Evolutionary conservation across 2,329 filamentous ascomycete species (phyloP).

Genomic region (Clarireedia monteithiana): DNA sequence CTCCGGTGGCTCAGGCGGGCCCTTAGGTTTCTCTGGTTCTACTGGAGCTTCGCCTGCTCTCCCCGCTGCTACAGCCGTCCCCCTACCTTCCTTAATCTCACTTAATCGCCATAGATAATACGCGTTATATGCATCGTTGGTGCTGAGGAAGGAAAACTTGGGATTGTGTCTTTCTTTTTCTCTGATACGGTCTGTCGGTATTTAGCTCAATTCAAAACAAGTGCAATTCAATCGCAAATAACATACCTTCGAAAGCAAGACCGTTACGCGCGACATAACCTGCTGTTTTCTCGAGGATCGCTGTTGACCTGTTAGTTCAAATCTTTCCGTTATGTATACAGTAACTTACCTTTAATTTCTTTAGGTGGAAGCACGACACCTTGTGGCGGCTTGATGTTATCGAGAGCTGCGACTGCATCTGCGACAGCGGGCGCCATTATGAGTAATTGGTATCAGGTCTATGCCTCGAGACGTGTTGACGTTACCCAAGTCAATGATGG

Average conservation of each 20-base stretch:
- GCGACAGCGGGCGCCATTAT: slow-evolving; percentile 29
- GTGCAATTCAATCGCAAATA: neutral
- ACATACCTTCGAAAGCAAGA: slow-evolving; percentile 48
- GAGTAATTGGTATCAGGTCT: too few relatives aligned
- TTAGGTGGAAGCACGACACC: slow-evolving; percentile 79
- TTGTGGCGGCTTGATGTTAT: slow-evolving; percentile 69
- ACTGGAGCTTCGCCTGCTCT: slow-evolving; percentile 55
- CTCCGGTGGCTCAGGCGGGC: slow-evolving; percentile 75
- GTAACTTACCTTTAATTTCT: slow-evolving; percentile 59
- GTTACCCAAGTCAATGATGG: too few relatives aligned
- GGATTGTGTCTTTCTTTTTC: slow-evolving; percentile 76
- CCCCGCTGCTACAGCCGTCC: slow-evolving; percentile 70
- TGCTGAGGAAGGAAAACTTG: slow-evolving; percentile 84
- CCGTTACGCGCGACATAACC: slow-evolving; percentile 74
- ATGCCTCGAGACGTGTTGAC: too few relatives aligned
- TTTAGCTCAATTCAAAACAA: slow-evolving; percentile 12
- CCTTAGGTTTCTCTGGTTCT: slow-evolving; percentile 61
- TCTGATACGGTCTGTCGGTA: slow-evolving; percentile 62
- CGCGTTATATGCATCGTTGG: slow-evolving; percentile 73
- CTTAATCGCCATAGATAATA: slow-evolving; percentile 88
- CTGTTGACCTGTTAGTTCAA: slow-evolving; percentile 31
- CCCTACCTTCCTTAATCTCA: slow-evolving; percentile 78
- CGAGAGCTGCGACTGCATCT: slow-evolving; percentile 44
- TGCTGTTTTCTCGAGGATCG: slow-evolving; percentile 86
- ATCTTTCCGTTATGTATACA: slow-evolving; percentile 22